Evolutionary conservation across 1,284 basidiomycete genomes (phyloP).

Genomic region (Rugosomyces carneus): DNA sequence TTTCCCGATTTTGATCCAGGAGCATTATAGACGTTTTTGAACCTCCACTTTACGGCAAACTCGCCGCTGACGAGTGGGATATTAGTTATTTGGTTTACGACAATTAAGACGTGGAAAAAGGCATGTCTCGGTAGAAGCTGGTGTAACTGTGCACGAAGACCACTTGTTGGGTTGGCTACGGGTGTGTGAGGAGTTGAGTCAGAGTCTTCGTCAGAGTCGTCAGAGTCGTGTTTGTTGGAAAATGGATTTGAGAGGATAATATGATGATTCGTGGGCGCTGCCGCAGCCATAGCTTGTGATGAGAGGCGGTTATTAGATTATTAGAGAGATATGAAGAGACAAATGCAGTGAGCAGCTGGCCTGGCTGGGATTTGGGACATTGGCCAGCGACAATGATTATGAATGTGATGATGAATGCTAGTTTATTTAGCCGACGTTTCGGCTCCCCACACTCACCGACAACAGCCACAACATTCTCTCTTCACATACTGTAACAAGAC

Average conservation of each 20-base stretch:
- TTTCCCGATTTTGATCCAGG: conserved; percentile 29
- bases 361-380: too few species aligned
- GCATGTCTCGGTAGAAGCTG: conserved; percentile 55
- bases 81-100: conserved; percentile 68
- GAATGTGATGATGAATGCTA: too few species aligned
- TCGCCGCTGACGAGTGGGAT: conserved; percentile 73
- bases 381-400: too few species aligned
- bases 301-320: not conserved
- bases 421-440: too few species aligned
- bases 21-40: conserved; percentile 54
- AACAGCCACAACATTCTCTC: too few species aligned
- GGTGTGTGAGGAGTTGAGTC: conserved; percentile 10
- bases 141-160: conserved; percentile 40
- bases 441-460: too few species aligned
- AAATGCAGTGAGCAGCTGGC: too few species aligned
- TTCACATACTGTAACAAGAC: too few species aligned
- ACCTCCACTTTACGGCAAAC: conserved; percentile 72
- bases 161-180: conserved; percentile 19
- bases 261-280: conserved; percentile 4
- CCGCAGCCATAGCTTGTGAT: not conserved
- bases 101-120: conserved; percentile 59
- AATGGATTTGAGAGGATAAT: conserved; percentile 22
- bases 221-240: conserved; percentile 15
- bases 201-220: conserved; percentile 12
- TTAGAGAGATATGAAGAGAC: not conserved